A percentile compares a stretch with the other conserved stretches of the same genome.
Evolutionary conservation across 108 stramenopile genomes (phyloP).

Genomic region (Skeletonema potamos): DNA sequence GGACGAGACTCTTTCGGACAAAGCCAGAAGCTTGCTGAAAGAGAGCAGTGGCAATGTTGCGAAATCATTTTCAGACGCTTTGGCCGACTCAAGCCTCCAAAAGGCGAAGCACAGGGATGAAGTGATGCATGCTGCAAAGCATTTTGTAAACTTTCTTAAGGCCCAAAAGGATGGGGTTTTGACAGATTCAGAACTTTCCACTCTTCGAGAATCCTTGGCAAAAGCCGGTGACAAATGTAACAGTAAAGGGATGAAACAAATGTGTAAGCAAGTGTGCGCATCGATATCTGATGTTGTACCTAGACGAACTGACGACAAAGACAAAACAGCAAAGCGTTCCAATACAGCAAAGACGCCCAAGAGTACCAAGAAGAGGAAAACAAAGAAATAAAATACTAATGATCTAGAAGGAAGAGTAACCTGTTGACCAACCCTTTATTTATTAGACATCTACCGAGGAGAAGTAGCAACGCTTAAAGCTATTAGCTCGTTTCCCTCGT

Average conservation of each 20-base stretch:
- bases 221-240: constrained; percentile 8
- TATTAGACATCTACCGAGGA: neutral
- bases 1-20: constrained; percentile 13
- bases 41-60: constrained; percentile 15
- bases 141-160: constrained; percentile 18
- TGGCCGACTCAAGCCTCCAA: constrained; percentile 20
- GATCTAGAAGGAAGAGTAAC: no score
- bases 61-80: constrained; percentile 2
- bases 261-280: constrained; percentile 22
- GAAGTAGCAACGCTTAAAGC: no score
- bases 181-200: neutral
- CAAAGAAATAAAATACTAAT: neutral
- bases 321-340: neutral
- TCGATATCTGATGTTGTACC: constrained; percentile 9
- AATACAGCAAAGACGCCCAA: neutral
- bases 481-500: no score
- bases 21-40: constrained; percentile 12
- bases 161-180: constrained; percentile 11
- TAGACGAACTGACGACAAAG: neutral
- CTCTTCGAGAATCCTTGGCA: constrained; percentile 13
- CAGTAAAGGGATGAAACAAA: constrained; percentile 29
- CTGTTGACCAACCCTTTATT: no score
- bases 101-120: constrained; percentile 40
- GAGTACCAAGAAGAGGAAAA: constrained; percentile 11
- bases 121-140: constrained; percentile 27